A percentile compares a stretch with the other conserved stretches of the same genome.
Conservation (phyloP, 352 stramenopile species). For the Globisporangium irregulare region DNA sequence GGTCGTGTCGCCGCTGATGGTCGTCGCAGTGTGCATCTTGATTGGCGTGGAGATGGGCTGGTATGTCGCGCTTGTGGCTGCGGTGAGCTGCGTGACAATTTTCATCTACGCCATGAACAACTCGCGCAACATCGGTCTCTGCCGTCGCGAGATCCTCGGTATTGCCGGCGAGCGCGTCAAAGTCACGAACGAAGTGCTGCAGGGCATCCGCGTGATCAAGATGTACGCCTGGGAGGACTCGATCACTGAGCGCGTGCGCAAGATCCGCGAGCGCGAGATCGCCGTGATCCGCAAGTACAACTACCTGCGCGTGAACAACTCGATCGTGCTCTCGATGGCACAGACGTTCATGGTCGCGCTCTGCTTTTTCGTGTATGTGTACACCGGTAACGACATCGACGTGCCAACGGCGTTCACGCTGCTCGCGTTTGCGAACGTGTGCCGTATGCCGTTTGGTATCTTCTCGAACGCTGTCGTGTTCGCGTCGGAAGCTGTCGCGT, state of each 20-base stretch:
- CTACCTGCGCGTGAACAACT: conserved; percentile 31
- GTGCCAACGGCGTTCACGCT: conserved; percentile 91
- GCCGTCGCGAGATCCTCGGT: conserved; percentile 29
- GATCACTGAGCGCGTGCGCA: conserved; percentile 26
- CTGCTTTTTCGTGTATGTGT: conserved; percentile 79
- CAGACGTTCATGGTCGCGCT: conserved; percentile 89
- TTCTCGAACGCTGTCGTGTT: conserved; percentile 48
- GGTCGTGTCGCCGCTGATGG: conserved; percentile 40
- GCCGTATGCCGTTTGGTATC: conserved; percentile 46
- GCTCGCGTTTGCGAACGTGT: conserved; percentile 82
- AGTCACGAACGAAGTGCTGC: conserved; percentile 88
- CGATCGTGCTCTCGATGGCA: conserved; percentile 52
- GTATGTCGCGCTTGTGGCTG: conserved; percentile 23
- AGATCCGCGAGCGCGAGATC: conserved; percentile 35
- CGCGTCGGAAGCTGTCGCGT: conserved; percentile 44
- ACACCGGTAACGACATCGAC: conserved; percentile 79
- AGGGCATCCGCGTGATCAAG: conserved; percentile 84
- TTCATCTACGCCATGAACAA: conserved; percentile 28
- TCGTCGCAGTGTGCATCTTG: conserved; percentile 38
- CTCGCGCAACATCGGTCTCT: conserved; percentile 30
- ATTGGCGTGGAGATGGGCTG: conserved; percentile 41
- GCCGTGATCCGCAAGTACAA: conserved; percentile 34
- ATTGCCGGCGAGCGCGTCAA: conserved; percentile 68
- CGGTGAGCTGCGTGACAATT: conserved; percentile 20
- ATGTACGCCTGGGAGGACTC: conserved; percentile 73